Evolutionary conservation across 78 protist genomes (phyloP).

Genomic region (Emiliania huxleyi): DNA sequence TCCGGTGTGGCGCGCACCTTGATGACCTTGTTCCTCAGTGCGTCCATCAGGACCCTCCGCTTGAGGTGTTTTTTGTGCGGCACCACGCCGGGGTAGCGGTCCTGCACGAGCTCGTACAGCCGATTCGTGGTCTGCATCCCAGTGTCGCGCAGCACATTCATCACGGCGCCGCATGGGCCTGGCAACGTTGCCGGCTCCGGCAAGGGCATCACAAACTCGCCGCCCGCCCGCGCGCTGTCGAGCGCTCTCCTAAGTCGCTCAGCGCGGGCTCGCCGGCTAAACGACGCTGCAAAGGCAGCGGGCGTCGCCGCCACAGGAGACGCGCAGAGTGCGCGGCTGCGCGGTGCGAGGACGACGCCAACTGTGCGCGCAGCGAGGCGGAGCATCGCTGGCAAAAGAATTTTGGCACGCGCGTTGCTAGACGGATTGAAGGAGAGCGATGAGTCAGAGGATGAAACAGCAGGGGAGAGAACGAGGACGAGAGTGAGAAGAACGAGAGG

Average conservation of each 20-base stretch:
- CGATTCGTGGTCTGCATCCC: background rate
- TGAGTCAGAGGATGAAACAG: too few species aligned
- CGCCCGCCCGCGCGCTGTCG: background rate
- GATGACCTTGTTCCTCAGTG: background rate
- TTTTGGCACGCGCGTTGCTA: too few species aligned
- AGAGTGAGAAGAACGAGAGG: too few species aligned
- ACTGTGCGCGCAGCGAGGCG: too few species aligned
- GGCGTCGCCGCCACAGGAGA: too few species aligned
- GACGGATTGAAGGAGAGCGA: too few species aligned
- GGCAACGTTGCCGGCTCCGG: background rate
- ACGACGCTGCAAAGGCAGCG: too few species aligned
- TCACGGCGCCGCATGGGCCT: conserved; percentile 1
- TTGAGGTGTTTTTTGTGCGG: background rate
- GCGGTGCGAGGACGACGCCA: too few species aligned
- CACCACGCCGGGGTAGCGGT: background rate
- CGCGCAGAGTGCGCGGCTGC: too few species aligned
- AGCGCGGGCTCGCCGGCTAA: background rate
- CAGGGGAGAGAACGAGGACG: too few species aligned
- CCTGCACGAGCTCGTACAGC: background rate
- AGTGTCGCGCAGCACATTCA: background rate
- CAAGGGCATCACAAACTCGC: background rate
- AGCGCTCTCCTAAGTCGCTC: background rate
- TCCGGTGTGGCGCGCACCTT: background rate
- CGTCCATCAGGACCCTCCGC: background rate
- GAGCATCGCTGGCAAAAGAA: too few species aligned